phyloP scores from a whole-genome alignment of 2,329 filamentous ascomycete species.

The Alternaria arbusti region DNA sequence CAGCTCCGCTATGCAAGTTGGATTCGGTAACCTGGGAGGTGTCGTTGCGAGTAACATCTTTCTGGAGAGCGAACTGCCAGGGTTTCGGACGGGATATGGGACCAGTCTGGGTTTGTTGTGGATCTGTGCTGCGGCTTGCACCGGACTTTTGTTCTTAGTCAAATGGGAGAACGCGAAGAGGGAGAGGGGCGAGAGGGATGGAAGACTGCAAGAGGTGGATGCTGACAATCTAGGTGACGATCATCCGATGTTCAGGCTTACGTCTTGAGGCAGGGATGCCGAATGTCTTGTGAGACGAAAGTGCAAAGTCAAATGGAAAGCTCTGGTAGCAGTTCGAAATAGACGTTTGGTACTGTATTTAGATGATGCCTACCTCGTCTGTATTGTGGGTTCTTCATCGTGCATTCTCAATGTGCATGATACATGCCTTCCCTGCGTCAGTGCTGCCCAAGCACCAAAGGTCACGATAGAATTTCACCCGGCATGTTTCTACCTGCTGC shows the following conservation, averaged over 20 bases:
- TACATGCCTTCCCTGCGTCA: background rate
- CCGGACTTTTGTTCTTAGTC: conserved; percentile 51
- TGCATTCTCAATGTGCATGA: background rate
- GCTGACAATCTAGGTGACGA: conserved; percentile 59
- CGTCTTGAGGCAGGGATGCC: conserved; percentile 17
- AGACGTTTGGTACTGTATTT: background rate
- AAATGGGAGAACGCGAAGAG: conserved; percentile 57
- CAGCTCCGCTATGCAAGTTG: conserved; percentile 55
- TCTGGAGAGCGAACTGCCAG: conserved; percentile 53
- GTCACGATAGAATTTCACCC: no score
- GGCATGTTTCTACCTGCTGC: no score
- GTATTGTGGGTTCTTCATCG: background rate
- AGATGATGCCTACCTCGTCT: background rate
- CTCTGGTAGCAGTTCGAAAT: background rate
- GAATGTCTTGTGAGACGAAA: background rate
- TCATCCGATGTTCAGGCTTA: conserved; percentile 58
- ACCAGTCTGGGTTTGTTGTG: conserved; percentile 58
- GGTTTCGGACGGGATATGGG: conserved; percentile 58
- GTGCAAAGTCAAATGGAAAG: background rate
- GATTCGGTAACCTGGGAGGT: conserved; percentile 58
- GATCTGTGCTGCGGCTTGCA: conserved; percentile 54
- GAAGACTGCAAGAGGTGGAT: conserved; percentile 51
- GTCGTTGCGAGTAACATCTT: conserved; percentile 61
- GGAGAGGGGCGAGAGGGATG: conserved; percentile 55
- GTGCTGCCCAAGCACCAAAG: background rate